These are phyloP conservation scores for Crassisporium funariophilum DNA, from an alignment of 768 basidiomycete genomes.

Conservation along the genomic window DNA sequence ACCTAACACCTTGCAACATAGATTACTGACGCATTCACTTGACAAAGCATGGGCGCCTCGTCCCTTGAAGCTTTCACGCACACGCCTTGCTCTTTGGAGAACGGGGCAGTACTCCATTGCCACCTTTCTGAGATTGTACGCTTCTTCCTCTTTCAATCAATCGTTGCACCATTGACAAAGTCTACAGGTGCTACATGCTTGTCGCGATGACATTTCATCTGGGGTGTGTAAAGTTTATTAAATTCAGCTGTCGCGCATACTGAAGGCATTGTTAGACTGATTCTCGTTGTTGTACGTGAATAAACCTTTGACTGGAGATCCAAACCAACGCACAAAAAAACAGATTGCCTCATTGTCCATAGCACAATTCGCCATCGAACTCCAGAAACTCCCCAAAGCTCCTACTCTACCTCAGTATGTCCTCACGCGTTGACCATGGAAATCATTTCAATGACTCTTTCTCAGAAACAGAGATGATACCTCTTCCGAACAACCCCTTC, in stretches of 20 bases:
- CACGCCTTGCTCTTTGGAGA: conserved; percentile 53
- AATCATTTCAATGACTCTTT: background rate
- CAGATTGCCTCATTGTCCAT: conserved; percentile 59
- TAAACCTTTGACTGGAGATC: no score
- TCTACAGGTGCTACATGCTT: conserved; percentile 68
- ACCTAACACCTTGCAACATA: conserved; percentile 22
- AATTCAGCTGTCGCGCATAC: background rate
- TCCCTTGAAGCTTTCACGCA: conserved; percentile 40
- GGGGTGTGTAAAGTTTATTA: conserved; percentile 49
- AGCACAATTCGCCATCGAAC: conserved; percentile 61
- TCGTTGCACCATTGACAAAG: background rate
- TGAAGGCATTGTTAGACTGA: conserved; percentile 36
- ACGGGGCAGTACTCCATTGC: conserved; percentile 55
- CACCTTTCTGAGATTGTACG: conserved; percentile 63
- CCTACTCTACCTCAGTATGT: conserved; percentile 20
- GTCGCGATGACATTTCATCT: conserved; percentile 70
- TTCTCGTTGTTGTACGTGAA: conserved; percentile 54
- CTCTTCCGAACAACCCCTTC: conserved; percentile 16
- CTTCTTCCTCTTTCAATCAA: background rate
- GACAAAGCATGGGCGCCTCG: conserved; percentile 53
- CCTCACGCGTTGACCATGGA: background rate
- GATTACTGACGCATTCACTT: conserved; percentile 51
- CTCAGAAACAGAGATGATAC: conserved; percentile 8
- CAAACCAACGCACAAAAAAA: background rate
- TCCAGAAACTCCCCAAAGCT: conserved; percentile 23